Evolutionary conservation across 108 stramenopile species (phyloP).

Genomic region (Schizochytrium sp.): DNA sequence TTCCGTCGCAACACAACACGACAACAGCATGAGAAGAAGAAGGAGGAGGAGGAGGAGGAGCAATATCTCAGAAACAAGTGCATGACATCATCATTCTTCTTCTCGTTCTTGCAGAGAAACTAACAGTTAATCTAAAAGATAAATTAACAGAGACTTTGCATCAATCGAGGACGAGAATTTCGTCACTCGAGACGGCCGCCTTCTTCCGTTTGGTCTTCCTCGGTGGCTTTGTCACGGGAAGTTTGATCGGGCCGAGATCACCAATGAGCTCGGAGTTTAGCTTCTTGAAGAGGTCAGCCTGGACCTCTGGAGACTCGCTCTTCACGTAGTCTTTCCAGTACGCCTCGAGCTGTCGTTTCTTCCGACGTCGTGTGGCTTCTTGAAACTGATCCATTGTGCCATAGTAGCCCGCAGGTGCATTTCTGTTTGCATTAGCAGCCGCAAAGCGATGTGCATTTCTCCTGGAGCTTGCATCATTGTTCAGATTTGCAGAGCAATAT

Average conservation of each 20-base stretch:
- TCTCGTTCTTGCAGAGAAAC: too few species aligned
- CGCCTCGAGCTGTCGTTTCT: not conserved
- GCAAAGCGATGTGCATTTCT: not conserved
- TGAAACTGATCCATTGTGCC: slow-evolving; percentile 1
- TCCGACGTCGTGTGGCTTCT: not conserved
- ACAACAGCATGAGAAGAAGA: too few species aligned
- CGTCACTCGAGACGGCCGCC: not conserved
- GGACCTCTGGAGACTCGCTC: not conserved
- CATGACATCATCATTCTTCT: too few species aligned
- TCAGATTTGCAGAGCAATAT: not conserved
- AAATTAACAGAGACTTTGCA: not conserved
- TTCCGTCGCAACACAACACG: too few species aligned
- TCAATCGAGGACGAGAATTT: not conserved
- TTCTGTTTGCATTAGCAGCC: not conserved
- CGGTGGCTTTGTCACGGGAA: not conserved
- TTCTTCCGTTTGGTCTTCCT: not conserved
- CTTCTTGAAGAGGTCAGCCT: not conserved
- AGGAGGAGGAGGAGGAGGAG: too few species aligned
- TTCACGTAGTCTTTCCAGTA: not conserved
- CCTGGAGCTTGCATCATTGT: not conserved
- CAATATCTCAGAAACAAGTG: too few species aligned
- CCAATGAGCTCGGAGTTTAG: not conserved
- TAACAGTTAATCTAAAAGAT: too few species aligned
- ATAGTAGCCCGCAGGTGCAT: not conserved
- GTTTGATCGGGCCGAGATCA: not conserved